Conservation (phyloP, 2,329 filamentous ascomycete species). For the Paecilomyces niveus region DNA sequence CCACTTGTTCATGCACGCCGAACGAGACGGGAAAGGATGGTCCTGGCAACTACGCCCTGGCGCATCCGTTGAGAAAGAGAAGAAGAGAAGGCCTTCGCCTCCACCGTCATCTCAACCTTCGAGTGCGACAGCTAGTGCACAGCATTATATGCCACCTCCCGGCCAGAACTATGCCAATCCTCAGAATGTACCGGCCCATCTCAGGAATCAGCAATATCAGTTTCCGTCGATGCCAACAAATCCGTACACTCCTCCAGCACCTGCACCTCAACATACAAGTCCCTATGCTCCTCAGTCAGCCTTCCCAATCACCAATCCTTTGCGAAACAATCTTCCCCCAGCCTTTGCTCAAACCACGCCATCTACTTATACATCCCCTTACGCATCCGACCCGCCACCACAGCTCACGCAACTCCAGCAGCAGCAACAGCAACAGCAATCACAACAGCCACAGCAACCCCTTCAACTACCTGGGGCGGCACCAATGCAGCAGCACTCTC, state of each 20-base stretch:
- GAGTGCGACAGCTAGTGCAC: constrained; percentile 17
- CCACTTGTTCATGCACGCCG: constrained; percentile 53
- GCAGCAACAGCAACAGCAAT: constrained; percentile 4
- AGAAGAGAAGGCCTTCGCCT: constrained; percentile 43
- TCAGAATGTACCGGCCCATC: constrained; percentile 18
- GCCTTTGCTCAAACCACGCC: constrained; percentile 30
- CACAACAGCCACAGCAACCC: constrained; percentile 3
- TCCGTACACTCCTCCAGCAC: constrained; percentile 23
- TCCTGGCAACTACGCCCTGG: constrained; percentile 56
- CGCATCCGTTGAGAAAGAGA: constrained; percentile 54
- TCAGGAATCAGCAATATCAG: constrained; percentile 31
- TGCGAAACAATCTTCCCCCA: constrained; percentile 32
- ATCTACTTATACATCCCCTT: constrained; percentile 35
- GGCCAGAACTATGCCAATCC: constrained; percentile 23
- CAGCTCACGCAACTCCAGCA: constrained; percentile 15
- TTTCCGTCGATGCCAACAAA: constrained; percentile 28
- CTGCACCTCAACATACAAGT: constrained; percentile 17
- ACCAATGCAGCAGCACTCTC: constrained; percentile 13
- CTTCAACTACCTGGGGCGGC: constrained; percentile 3
- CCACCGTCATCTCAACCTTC: constrained; percentile 27
- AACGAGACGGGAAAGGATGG: constrained; percentile 56
- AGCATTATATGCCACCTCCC: constrained; percentile 30
- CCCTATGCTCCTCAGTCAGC: constrained; percentile 16
- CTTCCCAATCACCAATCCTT: constrained; percentile 28
- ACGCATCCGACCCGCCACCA: constrained; percentile 30